Base-by-base conservation (phyloP, 2,329 filamentous ascomycete species). In the Trichoderma cornu-damae region DNA sequence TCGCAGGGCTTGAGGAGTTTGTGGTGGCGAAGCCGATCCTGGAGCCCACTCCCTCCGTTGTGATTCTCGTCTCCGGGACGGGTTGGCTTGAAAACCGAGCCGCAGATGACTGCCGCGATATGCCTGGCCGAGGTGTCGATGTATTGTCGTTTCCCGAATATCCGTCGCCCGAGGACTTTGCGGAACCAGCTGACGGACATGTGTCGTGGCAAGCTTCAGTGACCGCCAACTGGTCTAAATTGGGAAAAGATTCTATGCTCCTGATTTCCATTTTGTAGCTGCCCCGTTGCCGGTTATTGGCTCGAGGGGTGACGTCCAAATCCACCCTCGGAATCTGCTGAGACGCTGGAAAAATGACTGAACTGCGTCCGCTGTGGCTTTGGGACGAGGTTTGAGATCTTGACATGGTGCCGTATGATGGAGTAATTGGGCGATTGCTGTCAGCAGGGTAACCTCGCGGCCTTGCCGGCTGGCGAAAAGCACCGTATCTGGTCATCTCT, bases 21-120 rank as follows among this genome's bases (percentile, higher is more conserved):
- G 67, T 63, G 7, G 72, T 68, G 4, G 72, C 83, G 70, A 94
- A 95, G 81, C 88, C 89, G 61, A 95, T 91, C 35, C 66, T 72
- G 1, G 81, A 75, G 1, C 65, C 66, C 1, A 80, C 83, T 57
- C 87, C 88, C 59, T 88, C 82, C 1, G 77, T 75, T 3, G 82
- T 82, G 20, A 90, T 79, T 60, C 79, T 81, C 2, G 88, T 86
- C 62, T 87, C 83, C 0, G 89, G 89, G 1, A 89, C 83, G 0
- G 88, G 84, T 5, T 83, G 84, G 50, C 87, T 91, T 0, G 85
- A 87, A 68, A 93, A 93, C 35, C 83, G 82, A 43, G 81, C 73
- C 1, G 79, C 66, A 1, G 75, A 84, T 20, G 79, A 75, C 53
- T 83, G 78, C 4, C 79, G 73, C 2, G 80, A 80, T 7, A 81